Evolutionary conservation across 202 grass and related monocot species (phyloP).

Genomic region (Dendrocalamus latiflorus): DNA sequence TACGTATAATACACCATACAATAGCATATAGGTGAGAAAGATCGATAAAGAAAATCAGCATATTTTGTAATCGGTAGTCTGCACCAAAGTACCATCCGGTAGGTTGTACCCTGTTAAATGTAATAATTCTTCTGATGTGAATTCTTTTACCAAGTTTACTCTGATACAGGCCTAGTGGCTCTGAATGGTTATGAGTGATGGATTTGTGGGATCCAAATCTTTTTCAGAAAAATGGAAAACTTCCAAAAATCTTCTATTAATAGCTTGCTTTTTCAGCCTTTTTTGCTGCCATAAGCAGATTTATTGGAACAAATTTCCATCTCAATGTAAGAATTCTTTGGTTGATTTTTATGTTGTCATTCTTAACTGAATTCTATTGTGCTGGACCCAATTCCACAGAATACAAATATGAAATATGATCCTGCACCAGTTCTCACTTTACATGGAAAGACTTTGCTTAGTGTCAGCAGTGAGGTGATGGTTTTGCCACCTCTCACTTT

Average conservation of each 20-base stretch:
- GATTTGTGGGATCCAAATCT: not conserved
- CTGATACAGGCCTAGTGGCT: not conserved
- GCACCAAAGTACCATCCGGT: not conserved
- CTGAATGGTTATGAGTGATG: not conserved
- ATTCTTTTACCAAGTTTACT: constrained; percentile 9
- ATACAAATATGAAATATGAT: constrained; percentile 28
- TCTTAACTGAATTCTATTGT: constrained; percentile 10
- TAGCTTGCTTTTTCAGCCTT: not conserved
- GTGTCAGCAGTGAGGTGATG: constrained; percentile 28
- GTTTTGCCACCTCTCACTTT: constrained; percentile 27
- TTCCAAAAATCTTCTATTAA: not conserved
- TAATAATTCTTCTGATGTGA: not conserved
- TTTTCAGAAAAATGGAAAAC: not conserved
- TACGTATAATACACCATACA: too few relatives aligned
- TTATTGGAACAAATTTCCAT: not conserved
- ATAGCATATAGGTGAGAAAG: not conserved
- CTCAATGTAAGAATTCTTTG: not conserved
- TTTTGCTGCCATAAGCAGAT: not conserved
- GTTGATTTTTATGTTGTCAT: constrained; percentile 19
- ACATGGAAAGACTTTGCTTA: constrained; percentile 30
- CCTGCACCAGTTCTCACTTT: constrained; percentile 24
- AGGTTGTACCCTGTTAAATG: not conserved
- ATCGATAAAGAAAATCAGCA: not conserved
- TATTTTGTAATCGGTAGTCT: not conserved
- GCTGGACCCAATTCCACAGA: constrained; percentile 5